Conservation (phyloP, 2,329 filamentous ascomycete species). For the Nigrospora sphaerica region DNA sequence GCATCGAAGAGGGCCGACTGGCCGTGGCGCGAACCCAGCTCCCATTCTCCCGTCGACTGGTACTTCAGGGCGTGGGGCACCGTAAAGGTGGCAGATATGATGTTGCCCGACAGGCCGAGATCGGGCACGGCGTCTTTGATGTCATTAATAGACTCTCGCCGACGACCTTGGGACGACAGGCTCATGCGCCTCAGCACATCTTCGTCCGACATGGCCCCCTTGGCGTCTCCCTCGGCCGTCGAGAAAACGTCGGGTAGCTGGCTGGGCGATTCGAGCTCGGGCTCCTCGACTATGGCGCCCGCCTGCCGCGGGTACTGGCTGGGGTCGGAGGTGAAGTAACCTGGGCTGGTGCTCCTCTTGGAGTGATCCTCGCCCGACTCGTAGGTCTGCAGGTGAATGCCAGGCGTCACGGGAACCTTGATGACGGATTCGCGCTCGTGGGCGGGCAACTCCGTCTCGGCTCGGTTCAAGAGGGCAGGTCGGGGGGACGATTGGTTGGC, state of each 20-base stretch:
- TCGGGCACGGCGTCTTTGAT: slow-evolving; percentile 50
- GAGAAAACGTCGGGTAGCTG: slow-evolving; percentile 7
- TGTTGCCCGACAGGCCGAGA: slow-evolving; percentile 53
- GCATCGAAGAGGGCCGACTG: slow-evolving; percentile 91
- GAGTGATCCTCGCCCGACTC: slow-evolving; percentile 9
- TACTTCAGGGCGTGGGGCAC: slow-evolving; percentile 55
- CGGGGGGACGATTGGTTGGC: not conserved
- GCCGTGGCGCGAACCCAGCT: slow-evolving; percentile 69
- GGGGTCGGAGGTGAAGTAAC: slow-evolving; percentile 24
- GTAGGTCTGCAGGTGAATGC: slow-evolving; percentile 25
- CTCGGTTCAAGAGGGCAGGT: not conserved
- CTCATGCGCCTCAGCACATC: slow-evolving; percentile 38
- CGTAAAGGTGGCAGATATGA: slow-evolving; percentile 60
- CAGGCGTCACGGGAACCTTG: slow-evolving; percentile 33
- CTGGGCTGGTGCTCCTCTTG: slow-evolving; percentile 8
- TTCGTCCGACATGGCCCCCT: slow-evolving; percentile 27
- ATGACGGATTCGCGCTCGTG: slow-evolving; percentile 25
- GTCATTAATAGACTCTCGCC: slow-evolving; percentile 45
- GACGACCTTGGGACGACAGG: slow-evolving; percentile 31
- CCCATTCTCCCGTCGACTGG: slow-evolving; percentile 53
- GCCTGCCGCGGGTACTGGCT: slow-evolving; percentile 7
- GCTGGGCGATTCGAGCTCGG: slow-evolving; percentile 7
- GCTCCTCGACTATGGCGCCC: slow-evolving; percentile 14
- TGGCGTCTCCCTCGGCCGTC: slow-evolving; percentile 5
- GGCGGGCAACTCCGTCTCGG: slow-evolving; percentile 16